Base-by-base conservation (phyloP, 495 filamentous ascomycete species). In the Peziza echinospora region DNA sequence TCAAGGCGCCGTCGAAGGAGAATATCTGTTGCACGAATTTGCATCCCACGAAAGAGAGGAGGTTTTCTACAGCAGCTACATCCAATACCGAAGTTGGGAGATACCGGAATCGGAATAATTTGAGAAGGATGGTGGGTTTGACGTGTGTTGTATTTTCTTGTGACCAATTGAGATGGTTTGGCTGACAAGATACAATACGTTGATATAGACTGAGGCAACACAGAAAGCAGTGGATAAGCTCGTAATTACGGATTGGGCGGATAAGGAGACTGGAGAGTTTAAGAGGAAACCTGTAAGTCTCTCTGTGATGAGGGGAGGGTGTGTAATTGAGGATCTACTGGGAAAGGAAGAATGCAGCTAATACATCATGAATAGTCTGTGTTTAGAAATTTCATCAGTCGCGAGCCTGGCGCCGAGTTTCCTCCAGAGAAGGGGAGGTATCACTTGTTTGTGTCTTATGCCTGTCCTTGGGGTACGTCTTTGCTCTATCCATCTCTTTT, bases 401-500 rank as follows among this genome's bases (percentile, higher is more conserved):
- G 63, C 5, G 64, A 70, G 48, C 64, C 71, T 6, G 63, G 59
- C 21, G 69, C 79, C 1, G 55, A 68, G 51, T 91, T 82, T 60
- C 77, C 82, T 0, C 65, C 84, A 11, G 80, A 83, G 56, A 73
- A 72, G 55, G 73, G 71, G 47, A 70, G 84, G 47, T 91, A 89
- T 56, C 80, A 83, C 46, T 71, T 91, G 46, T 93, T 84, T 60
- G 67, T 87, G 53, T 71, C 73, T 41, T 66, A 65, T 5, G 80
- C 79, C 45, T 92, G 84, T 58, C 83, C 83, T 0, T 92, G 83
- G 83, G 64, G 67, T 69, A 49, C 47, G 63, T 57, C 26, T 10
- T 40, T 19, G 34, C 26, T 26, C 24, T n/a, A n/a, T n/a, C n/a
- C n/a, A n/a, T n/a, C n/a, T 22, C 7, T 5, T 22, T 24, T 23